These are phyloP conservation scores for Boechera divaricarpa DNA, from an alignment of 345 rosid species.

Conservation along the genomic window DNA sequence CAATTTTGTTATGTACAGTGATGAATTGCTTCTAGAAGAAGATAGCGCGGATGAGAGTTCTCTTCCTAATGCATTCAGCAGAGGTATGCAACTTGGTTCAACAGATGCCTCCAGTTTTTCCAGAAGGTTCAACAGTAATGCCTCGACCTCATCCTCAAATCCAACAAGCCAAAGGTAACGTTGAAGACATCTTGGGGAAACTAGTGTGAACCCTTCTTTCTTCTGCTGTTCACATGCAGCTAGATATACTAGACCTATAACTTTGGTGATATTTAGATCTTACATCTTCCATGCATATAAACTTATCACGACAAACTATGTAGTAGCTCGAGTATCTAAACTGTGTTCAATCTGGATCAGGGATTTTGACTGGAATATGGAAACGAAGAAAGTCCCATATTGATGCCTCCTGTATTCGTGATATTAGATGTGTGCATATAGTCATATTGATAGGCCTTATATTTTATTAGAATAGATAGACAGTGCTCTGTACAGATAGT, in stretches of 20 bases:
- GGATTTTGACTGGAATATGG: too few relatives aligned
- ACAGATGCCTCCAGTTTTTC: constrained; percentile 58
- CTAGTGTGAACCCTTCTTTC: constrained; percentile 3
- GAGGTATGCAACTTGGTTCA: constrained; percentile 73
- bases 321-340: constrained; percentile 11
- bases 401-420: background rate
- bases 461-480: constrained; percentile 2
- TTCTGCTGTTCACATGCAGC: background rate
- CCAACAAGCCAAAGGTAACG: constrained; percentile 63
- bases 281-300: background rate
- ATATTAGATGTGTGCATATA: constrained; percentile 19
- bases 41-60: constrained; percentile 65
- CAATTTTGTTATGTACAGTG: constrained; percentile 58
- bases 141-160: constrained; percentile 56
- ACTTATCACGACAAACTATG: constrained; percentile 14
- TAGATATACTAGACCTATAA: background rate
- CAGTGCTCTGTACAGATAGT: background rate
- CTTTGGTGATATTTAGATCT: constrained; percentile 21
- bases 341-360: background rate
- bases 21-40: constrained; percentile 88
- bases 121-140: constrained; percentile 55
- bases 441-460: constrained; percentile 9
- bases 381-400: background rate
- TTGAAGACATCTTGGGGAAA: constrained; percentile 9
- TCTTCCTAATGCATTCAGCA: constrained; percentile 66